Percentiles rank a stretch among this genome's conserved stretches.
phyloP scores from a whole-genome alignment of 371 early-diverging fungal genomes.

The Syncephalis plumigaleata region DNA sequence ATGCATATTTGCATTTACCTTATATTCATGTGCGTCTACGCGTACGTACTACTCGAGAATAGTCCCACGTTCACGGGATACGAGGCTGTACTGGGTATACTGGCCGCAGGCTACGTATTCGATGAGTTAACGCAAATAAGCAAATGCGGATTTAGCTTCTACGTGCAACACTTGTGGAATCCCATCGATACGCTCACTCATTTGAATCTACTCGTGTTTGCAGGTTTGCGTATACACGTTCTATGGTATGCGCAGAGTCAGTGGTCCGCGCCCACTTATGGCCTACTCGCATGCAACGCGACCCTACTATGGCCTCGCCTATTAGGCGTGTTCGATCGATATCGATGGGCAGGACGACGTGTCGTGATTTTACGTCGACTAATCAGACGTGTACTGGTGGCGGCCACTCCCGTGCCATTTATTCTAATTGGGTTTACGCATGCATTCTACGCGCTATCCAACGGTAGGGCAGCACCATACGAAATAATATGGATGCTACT shows the following conservation, averaged over 20 bases:
- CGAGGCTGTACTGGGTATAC: neutral
- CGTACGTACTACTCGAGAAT: neutral
- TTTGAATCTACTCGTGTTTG: neutral
- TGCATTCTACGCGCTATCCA: neutral
- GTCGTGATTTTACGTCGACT: slow-evolving; percentile 1
- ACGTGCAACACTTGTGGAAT: slow-evolving; percentile 3
- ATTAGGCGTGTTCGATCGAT: slow-evolving; percentile 1
- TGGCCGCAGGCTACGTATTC: neutral
- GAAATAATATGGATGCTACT: neutral
- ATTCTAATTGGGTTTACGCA: slow-evolving; percentile 4
- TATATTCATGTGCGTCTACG: neutral
- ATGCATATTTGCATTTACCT: slow-evolving; percentile 1
- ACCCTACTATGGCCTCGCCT: slow-evolving; percentile 2
- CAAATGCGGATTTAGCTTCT: neutral
- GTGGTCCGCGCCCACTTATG: neutral
- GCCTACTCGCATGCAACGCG: slow-evolving; percentile 2
- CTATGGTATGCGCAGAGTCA: neutral
- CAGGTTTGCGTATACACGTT: neutral
- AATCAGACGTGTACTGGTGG: neutral
- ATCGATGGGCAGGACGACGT: slow-evolving; percentile 1
- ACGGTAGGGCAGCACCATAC: neutral
- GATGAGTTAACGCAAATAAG: slow-evolving; percentile 1
- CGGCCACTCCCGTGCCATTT: neutral
- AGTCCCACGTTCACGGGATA: neutral
- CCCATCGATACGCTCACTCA: slow-evolving; percentile 1